Evolutionary conservation across 768 basidiomycete species (phyloP).

Genomic region (Leccinum sublutescens): DNA sequence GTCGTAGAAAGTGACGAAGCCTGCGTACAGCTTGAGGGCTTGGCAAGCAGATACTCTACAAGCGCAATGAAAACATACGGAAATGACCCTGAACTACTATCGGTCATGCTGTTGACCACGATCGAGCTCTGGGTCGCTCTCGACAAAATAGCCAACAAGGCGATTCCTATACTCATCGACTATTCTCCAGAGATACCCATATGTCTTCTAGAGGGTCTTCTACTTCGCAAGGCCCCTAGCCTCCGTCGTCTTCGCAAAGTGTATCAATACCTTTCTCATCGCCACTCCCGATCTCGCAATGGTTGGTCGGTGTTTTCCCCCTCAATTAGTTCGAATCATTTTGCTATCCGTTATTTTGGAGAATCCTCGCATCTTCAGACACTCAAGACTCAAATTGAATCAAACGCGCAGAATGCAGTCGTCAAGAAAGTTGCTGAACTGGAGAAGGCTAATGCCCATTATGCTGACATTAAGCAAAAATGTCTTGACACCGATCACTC

Average conservation of each 20-base stretch:
- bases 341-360: slow-evolving; percentile 38
- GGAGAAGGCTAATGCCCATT: slow-evolving; percentile 14
- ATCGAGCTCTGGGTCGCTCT: slow-evolving; percentile 38
- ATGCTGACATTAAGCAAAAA: slow-evolving; percentile 20
- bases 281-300: slow-evolving; percentile 19
- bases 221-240: slow-evolving; percentile 28
- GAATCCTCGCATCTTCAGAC: slow-evolving; percentile 21
- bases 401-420: slow-evolving; percentile 20
- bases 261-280: slow-evolving; percentile 32
- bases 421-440: slow-evolving; percentile 32
- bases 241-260: slow-evolving; percentile 30
- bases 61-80: slow-evolving; percentile 27
- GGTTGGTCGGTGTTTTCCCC: slow-evolving; percentile 37
- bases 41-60: slow-evolving; percentile 28
- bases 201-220: slow-evolving; percentile 20
- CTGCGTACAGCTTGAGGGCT: slow-evolving; percentile 18
- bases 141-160: slow-evolving; percentile 22
- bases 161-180: slow-evolving; percentile 26
- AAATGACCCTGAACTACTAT: slow-evolving; percentile 37
- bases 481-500: slow-evolving; percentile 1
- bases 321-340: slow-evolving; percentile 14
- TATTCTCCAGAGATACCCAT: slow-evolving; percentile 35
- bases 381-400: slow-evolving; percentile 33
- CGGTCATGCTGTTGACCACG: slow-evolving; percentile 40
- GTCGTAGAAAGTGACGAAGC: neutral